Percentiles rank a stretch among this genome's conserved stretches.
phyloP scores from a whole-genome alignment of 306 rosid species.

The Quercus wislizeni region DNA sequence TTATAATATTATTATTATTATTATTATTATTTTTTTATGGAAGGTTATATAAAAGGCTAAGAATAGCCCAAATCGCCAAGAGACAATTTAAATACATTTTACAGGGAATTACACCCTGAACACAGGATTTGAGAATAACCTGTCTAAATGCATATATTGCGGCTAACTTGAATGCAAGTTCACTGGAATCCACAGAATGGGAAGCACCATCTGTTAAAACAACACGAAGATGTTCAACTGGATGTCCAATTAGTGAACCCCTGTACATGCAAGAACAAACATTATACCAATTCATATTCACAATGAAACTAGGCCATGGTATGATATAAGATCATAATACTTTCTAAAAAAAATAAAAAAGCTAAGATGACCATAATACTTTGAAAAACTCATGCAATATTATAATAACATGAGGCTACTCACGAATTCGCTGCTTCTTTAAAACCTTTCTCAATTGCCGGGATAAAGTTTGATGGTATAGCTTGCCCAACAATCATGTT shows the following conservation, averaged over 20 bases:
- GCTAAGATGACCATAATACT: not conserved
- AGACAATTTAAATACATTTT: slow-evolving; percentile 5
- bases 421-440: slow-evolving; percentile 98
- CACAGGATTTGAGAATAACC: slow-evolving; percentile 37
- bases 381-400: not conserved
- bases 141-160: slow-evolving; percentile 96
- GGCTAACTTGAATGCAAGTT: slow-evolving; percentile 97
- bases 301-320: not conserved
- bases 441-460: slow-evolving; percentile 97
- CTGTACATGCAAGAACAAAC: slow-evolving; percentile 41
- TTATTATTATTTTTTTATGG: no score
- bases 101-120: slow-evolving; percentile 10
- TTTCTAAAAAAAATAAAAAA: not conserved
- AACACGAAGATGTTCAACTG: slow-evolving; percentile 84
- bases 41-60: not conserved
- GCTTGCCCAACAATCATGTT: slow-evolving; percentile 95
- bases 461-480: slow-evolving; percentile 85
- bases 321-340: not conserved
- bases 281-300: not conserved
- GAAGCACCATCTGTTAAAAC: slow-evolving; percentile 94
- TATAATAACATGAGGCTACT: slow-evolving; percentile 26
- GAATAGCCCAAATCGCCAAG: not conserved
- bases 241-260: slow-evolving; percentile 97
- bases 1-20: no score
- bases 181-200: slow-evolving; percentile 97